A percentile compares a stretch with the other conserved stretches of the same genome.
Conservation (phyloP, 2,329 filamentous ascomycete species). For the Hymenoscyphus scutula region DNA sequence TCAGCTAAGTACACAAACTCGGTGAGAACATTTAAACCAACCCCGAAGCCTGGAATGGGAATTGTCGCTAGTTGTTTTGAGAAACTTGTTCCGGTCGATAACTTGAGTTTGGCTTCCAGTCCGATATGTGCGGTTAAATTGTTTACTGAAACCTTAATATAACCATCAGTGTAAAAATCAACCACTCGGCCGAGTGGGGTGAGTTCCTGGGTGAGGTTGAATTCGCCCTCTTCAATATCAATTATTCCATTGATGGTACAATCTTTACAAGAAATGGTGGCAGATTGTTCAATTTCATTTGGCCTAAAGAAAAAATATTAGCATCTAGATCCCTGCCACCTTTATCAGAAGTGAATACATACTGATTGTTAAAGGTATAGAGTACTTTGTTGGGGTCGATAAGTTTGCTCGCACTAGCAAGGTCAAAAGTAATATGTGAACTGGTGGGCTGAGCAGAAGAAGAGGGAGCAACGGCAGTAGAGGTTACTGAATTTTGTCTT, state of each 20-base stretch:
- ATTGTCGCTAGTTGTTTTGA: conserved; percentile 9
- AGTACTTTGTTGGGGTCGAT: conserved; percentile 1
- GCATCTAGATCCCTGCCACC: too few relatives aligned
- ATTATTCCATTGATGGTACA: conserved; percentile 14
- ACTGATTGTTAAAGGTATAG: too few relatives aligned
- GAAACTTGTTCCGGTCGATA: conserved; percentile 5
- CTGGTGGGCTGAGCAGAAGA: not conserved
- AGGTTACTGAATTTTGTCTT: conserved; percentile 1
- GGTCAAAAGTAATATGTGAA: not conserved
- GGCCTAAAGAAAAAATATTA: not conserved
- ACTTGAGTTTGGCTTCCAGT: conserved; percentile 8
- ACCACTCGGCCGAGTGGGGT: conserved; percentile 5
- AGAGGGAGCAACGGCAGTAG: not conserved
- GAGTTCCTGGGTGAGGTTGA: conserved; percentile 9
- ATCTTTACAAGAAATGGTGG: conserved; percentile 12
- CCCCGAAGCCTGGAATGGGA: conserved; percentile 13
- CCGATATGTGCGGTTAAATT: conserved; percentile 15
- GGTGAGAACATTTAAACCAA: too few relatives aligned
- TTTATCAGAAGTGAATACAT: too few relatives aligned
- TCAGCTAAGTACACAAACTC: too few relatives aligned
- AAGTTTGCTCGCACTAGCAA: not conserved
- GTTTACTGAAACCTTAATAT: conserved; percentile 12
- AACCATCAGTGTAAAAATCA: conserved; percentile 15
- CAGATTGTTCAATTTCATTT: not conserved
- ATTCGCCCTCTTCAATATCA: conserved; percentile 14